Base-by-base conservation (phyloP, 2,329 filamentous ascomycete genomes). In the Penicillium palitans region DNA sequence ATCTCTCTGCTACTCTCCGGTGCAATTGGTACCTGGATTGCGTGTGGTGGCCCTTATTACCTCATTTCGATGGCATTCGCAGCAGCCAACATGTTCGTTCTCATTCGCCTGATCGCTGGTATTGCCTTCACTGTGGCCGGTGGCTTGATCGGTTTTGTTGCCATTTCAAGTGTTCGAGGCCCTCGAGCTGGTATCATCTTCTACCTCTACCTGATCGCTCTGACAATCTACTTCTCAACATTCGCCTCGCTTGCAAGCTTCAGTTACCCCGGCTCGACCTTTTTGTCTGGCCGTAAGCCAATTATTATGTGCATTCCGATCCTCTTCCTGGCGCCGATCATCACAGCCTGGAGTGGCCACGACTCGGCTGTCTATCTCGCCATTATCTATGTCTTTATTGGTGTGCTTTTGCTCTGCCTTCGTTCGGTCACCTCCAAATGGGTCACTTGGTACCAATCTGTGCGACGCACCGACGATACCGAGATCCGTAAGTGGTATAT, bases 21-120 rank as follows among this genome's bases (percentile, higher is more conserved):
- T 41, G 85, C 81, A 6, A 82, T 87, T 47, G 84, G 84, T 25
- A 85, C 84, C 7, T 87, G 84, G 84, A 85, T 87, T 41, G 83
- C 83, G 7, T 84, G 83, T 56, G 83, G 83, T 29, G 85, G 85
- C 2, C 84, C 83, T 33, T 88, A 86, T 69, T 88, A 87, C 62
- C 78, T 87, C 6, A 77, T 80, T 41, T 81, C 79, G 0, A 82
- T 83, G 80, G 81, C 82, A 2, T 84, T 83, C 61, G 79, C 80
- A 1, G 81, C 80, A 2, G 80, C 81, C 47, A 83, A 82, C 60
- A 81, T 83, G 79, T 83, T 83, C 58, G 78, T 83, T 12, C 72
- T 83, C 24, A 81, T 79, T n/a, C 74, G 81, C 17, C 66, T 81
- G n/a, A 76, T 82, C 55, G 79, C 79, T n/a, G 80, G 81, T 31